These are phyloP conservation scores for Eucalyptus camaldulensis DNA, from an alignment of 345 rosid genomes.

Conservation along the genomic window DNA sequence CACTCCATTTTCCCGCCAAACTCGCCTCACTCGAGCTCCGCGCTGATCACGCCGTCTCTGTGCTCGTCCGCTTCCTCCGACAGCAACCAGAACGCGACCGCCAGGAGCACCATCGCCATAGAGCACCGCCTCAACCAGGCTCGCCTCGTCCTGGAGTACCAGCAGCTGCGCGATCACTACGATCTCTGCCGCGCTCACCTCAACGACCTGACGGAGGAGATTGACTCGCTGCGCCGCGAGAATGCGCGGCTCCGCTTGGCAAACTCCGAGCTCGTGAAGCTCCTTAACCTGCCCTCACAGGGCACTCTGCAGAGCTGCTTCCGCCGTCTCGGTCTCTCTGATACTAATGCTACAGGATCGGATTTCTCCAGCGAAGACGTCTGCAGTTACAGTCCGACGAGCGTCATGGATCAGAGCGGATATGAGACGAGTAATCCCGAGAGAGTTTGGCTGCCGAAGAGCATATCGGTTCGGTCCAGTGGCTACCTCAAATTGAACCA, in stretches of 20 bases:
- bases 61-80: slow-evolving; percentile 23
- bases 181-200: slow-evolving; percentile 56
- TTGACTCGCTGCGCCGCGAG: slow-evolving; percentile 51
- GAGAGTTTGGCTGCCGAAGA: slow-evolving; percentile 49
- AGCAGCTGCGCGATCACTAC: slow-evolving; percentile 50
- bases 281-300: slow-evolving; percentile 36
- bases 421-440: slow-evolving; percentile 10
- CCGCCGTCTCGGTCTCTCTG: slow-evolving; percentile 3
- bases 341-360: neutral
- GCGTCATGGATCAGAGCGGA: slow-evolving; percentile 18
- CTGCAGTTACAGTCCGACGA: slow-evolving; percentile 21
- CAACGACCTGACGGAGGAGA: slow-evolving; percentile 27
- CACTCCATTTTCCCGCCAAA: slow-evolving; percentile 62
- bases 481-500: slow-evolving; percentile 31
- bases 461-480: slow-evolving; percentile 59
- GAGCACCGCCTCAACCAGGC: slow-evolving; percentile 69
- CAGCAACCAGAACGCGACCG: neutral
- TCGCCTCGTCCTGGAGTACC: slow-evolving; percentile 54
- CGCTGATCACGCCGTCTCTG: slow-evolving; percentile 39
- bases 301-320: slow-evolving; percentile 14
- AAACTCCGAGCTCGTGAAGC: slow-evolving; percentile 48
- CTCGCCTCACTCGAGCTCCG: slow-evolving; percentile 19
- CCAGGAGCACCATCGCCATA: slow-evolving; percentile 10
- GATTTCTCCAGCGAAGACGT: slow-evolving; percentile 3
- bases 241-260: slow-evolving; percentile 46